These are phyloP conservation scores for Rhodotorula toruloides DNA, from an alignment of 768 basidiomycete genomes.

Conservation along the genomic window DNA sequence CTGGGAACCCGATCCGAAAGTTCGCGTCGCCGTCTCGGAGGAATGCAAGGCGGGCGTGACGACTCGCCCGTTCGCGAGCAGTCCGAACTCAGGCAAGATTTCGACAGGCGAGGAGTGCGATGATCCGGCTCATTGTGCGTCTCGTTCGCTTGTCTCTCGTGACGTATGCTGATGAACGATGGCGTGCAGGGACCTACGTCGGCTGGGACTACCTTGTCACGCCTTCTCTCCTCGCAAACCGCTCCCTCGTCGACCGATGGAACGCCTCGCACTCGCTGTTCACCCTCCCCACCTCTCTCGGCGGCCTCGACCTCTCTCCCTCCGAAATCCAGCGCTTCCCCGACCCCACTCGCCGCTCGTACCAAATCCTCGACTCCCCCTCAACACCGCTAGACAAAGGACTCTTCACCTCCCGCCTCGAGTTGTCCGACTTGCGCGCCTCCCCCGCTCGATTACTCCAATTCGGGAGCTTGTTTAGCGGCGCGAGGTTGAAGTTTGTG, in stretches of 20 bases:
- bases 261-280: slow-evolving; percentile 5
- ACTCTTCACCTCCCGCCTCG: slow-evolving; percentile 5
- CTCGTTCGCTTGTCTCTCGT: neutral
- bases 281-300: neutral
- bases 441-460: slow-evolving; percentile 7
- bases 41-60: slow-evolving; percentile 19
- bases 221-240: neutral
- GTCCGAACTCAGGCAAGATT: neutral
- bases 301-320: slow-evolving; percentile 4
- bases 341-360: slow-evolving; percentile 20
- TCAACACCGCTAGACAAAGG: neutral
- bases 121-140: neutral
- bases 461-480: slow-evolving; percentile 29
- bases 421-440: slow-evolving; percentile 10
- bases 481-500: slow-evolving; percentile 14
- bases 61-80: neutral
- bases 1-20: slow-evolving; percentile 15
- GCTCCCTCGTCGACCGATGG: slow-evolving; percentile 22
- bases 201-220: slow-evolving; percentile 11
- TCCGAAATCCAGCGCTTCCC: slow-evolving; percentile 10
- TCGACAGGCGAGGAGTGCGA: neutral
- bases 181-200: slow-evolving; percentile 3
- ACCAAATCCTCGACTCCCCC: slow-evolving; percentile 21
- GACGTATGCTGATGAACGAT: neutral
- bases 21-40: slow-evolving; percentile 7